Evolutionary conservation across 2,329 filamentous ascomycete species (phyloP).

Genomic region (Claviceps sp.): DNA sequence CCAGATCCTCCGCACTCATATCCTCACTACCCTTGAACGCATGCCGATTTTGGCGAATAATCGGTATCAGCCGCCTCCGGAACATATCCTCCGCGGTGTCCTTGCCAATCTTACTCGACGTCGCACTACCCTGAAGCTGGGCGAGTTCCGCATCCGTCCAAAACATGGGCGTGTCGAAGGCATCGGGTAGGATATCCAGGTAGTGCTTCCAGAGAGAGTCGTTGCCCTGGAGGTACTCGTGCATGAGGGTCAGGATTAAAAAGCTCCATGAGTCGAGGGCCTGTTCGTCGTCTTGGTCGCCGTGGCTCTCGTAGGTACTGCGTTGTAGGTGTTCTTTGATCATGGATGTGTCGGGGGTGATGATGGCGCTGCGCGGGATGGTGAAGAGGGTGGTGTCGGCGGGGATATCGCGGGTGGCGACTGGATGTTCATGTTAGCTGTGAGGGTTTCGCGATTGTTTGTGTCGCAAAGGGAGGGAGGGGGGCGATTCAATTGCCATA

Average conservation of each 20-base stretch:
- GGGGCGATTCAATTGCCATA: conserved; percentile 11
- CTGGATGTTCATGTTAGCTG: conserved; percentile 26
- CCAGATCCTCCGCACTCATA: conserved; percentile 30
- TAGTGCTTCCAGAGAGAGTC: conserved; percentile 65
- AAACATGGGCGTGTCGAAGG: conserved; percentile 83
- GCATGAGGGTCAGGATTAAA: conserved; percentile 66
- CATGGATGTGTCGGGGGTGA: conserved; percentile 60
- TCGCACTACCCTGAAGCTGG: conserved; percentile 62
- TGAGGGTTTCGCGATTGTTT: not conserved
- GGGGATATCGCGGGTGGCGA: conserved; percentile 55
- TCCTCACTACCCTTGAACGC: conserved; percentile 27
- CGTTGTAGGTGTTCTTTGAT: conserved; percentile 35
- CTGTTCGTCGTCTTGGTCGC: conserved; percentile 20
- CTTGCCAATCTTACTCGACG: conserved; percentile 66
- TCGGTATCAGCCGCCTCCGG: conserved; percentile 35
- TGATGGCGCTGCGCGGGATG: conserved; percentile 58
- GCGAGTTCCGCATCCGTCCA: conserved; percentile 60
- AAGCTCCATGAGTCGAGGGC: conserved; percentile 41
- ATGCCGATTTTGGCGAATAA: conserved; percentile 29
- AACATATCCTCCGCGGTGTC: conserved; percentile 59
- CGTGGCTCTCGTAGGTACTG: conserved; percentile 25
- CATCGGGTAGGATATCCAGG: conserved; percentile 55
- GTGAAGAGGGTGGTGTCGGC: conserved; percentile 69
- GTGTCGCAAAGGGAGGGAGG: not conserved
- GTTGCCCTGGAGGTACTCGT: conserved; percentile 49